Percentiles rank a stretch among this genome's conserved stretches.
Conservation (phyloP, 352 stramenopile genomes). For the Pythium insidiosum region DNA sequence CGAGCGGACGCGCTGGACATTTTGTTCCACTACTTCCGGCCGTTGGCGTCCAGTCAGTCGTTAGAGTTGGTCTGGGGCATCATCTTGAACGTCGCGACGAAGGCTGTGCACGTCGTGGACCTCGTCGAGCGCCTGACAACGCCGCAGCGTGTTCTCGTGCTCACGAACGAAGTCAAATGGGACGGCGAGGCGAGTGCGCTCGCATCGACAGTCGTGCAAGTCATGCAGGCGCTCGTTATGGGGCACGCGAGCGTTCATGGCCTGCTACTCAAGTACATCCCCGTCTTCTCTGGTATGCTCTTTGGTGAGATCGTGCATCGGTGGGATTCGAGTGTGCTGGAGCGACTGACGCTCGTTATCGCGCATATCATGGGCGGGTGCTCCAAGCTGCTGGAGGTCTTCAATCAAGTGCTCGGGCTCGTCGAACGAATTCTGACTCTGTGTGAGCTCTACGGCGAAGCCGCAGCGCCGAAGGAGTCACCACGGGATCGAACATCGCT, state of each 20-base stretch:
- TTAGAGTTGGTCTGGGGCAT: constrained; percentile 6
- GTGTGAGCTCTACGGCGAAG: not conserved
- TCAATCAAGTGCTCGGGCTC: not conserved
- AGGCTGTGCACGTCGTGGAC: not conserved
- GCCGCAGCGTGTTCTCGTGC: not conserved
- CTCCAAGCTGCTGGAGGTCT: not conserved
- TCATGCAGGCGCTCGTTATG: not conserved
- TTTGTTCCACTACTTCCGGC: constrained; percentile 2
- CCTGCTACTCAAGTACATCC: not conserved
- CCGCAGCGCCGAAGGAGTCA: too few species aligned
- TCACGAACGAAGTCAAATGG: not conserved
- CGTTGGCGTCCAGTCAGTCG: not conserved
- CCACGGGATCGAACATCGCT: not conserved
- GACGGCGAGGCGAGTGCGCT: not conserved
- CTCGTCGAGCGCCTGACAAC: constrained; percentile 1
- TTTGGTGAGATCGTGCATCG: too few species aligned
- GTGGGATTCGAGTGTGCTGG: too few species aligned
- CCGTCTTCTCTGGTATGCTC: too few species aligned
- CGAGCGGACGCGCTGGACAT: constrained; percentile 2
- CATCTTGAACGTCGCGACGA: constrained; percentile 1
- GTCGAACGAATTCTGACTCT: not conserved
- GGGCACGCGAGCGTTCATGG: not conserved
- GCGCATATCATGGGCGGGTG: constrained; percentile 1
- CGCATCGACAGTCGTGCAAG: not conserved
- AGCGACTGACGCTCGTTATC: too few species aligned